Conservation (phyloP, 139 green algal genomes). For the Deuterostichococcus epilithicus region DNA sequence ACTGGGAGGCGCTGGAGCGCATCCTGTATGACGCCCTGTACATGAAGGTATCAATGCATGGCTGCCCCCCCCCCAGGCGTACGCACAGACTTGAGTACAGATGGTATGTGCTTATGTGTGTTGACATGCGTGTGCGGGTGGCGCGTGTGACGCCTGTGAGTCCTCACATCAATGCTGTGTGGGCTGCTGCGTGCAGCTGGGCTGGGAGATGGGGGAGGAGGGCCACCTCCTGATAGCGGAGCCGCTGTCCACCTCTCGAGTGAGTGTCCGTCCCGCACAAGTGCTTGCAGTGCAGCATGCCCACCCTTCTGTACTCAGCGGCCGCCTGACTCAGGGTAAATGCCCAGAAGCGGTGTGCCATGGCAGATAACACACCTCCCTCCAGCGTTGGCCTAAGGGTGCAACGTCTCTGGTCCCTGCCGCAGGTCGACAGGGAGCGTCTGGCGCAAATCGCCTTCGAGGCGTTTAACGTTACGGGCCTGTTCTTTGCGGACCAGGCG, state of each 20-base stretch:
- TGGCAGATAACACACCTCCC: too few relatives aligned
- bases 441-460: conserved; percentile 80
- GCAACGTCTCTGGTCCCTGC: too few relatives aligned
- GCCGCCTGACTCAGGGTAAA: too few relatives aligned
- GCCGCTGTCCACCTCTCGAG: conserved; percentile 53
- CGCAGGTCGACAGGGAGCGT: conserved; percentile 56
- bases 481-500: conserved; percentile 64
- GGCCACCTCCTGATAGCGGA: conserved; percentile 65
- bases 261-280: not conserved
- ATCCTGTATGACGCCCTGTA: conserved; percentile 68
- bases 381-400: too few relatives aligned
- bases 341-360: too few relatives aligned
- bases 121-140: too few relatives aligned
- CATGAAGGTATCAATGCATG: conserved; percentile 22
- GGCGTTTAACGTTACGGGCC: conserved; percentile 59
- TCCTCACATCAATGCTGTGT: not conserved
- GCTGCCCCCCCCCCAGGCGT: not conserved
- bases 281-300: too few relatives aligned
- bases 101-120: not conserved
- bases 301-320: too few relatives aligned
- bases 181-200: conserved; percentile 28
- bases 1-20: conserved; percentile 65
- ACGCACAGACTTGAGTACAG: not conserved
- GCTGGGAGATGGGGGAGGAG: conserved; percentile 67
- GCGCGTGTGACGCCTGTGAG: not conserved